Conservation (phyloP, 202 grass and related monocot species). For the Musa balbisiana region DNA sequence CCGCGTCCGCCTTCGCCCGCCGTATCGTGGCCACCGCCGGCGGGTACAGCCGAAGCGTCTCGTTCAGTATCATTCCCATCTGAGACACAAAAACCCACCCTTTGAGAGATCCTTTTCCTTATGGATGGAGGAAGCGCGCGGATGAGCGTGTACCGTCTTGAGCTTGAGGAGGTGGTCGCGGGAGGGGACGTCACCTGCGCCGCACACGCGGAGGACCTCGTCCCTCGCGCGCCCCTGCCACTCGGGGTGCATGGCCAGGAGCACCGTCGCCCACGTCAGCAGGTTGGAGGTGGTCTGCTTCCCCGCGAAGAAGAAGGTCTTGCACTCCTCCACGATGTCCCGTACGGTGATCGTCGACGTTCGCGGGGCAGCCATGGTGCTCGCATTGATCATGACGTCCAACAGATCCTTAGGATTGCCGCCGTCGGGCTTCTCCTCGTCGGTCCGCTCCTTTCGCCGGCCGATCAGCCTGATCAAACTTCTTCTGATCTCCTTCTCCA, state of each 20-base stretch:
- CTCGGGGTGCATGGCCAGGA: conserved; percentile 58
- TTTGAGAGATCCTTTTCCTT: not conserved
- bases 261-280: conserved; percentile 53
- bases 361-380: not conserved
- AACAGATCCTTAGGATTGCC: not conserved
- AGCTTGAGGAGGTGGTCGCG: conserved; percentile 3
- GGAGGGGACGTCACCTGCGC: conserved; percentile 2
- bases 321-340: conserved; percentile 59
- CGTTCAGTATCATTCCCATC: conserved; percentile 6
- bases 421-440: no score
- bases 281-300: conserved; percentile 48
- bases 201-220: conserved; percentile 42
- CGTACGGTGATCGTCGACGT: not conserved
- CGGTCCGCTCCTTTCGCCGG: not conserved
- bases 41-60: conserved; percentile 4
- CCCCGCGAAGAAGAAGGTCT: conserved; percentile 77
- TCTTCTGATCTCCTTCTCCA: conserved; percentile 13
- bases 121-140: not conserved
- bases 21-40: conserved; percentile 8
- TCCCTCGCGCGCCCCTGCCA: conserved; percentile 59
- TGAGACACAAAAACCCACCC: not conserved
- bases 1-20: not conserved
- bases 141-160: not conserved
- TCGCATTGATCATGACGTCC: not conserved
- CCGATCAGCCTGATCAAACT: conserved; percentile 9